Evolutionary conservation across 2,329 filamentous ascomycete genomes (phyloP), one percentile per base, ranked within the genome.

Genomic region (Drechmeria coniospora): DNA sequence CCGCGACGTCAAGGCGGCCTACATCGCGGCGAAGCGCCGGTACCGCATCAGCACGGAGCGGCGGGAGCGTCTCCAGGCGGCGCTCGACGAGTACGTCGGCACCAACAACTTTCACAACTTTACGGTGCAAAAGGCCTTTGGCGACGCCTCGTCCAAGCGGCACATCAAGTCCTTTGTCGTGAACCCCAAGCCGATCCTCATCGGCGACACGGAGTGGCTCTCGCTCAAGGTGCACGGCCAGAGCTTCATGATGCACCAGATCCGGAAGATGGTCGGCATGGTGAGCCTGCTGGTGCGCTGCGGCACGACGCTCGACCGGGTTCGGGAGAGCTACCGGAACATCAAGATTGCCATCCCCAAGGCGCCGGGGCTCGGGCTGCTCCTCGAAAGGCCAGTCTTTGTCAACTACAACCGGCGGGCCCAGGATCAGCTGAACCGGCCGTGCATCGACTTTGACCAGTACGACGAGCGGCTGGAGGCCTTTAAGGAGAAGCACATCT

Each of bases 221-320:
- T 90, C 79, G 23, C 64, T 95, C 39, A 93, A 92, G 50, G 86
- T 98, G 15, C 90, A 98, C 53, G 90, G 90, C 0, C 90, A 98
- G 55, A 87, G 79, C 46, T 98, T 98, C 65, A 98, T 98, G 90
- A 98, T 98, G 90, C 90, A 98, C 54, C 90, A 98, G 59, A 98
- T 98, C 53, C 78, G 90, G 45, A 98, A 95, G 57, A 95, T 98
- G 90, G 82, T 98, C 11, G 83, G 81, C 31, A 84, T 98, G 78
- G 82, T 74, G 7, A 74, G 82, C 19, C 63, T 98, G 34, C 63
- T 87, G 5, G 78, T 92, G 6, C 76, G 90, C 21, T 92, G 80
- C 50, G 90, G 83, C 27, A 76, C 76, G n/a, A 64, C 79, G 4
- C 61, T 74, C 4, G 58, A 68, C 8, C 70, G 79, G 16, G 80